Base-by-base conservation (phyloP, 495 filamentous ascomycete species). In the Neurospora africana region DNA sequence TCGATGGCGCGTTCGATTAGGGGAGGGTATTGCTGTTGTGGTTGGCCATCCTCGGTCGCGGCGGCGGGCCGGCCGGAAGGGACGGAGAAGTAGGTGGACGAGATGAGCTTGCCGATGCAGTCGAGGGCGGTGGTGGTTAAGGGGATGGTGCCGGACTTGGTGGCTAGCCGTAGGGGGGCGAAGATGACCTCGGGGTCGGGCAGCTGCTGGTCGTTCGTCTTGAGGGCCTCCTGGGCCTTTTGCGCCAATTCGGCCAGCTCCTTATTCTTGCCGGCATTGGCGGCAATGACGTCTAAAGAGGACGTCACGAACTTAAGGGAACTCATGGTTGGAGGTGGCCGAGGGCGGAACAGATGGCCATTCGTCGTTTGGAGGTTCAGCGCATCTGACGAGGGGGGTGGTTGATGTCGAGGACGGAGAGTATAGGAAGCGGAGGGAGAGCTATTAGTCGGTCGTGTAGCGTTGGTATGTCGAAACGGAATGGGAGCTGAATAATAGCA, bases 1-100 rank as follows among this genome's bases (percentile, higher is more conserved):
- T 99, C 96, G 76, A 99, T 99, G 65, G 96, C 96, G 74, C 94
- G 89, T 80, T 99, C 96, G 79, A 99, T 98, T 78, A 99, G 84
- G 68, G 84, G 81, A 8, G 27, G 53, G 15, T 61, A 61, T 33
- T 61, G 53, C 53, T 85, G 76, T 58, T 86, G 85, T 39, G 84
- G 86, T 72, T 83, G 81, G 68, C 84, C 83, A 76, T 86, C 85
- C 68, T 85, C 83, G 33, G 19, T 72, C 37, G 79, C 73, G 21
- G 47, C 21, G 10, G 7, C 27, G 53, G 27, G 33, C 39, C 82
- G 72, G 74, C 84, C 81, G 68, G 88, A 82, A 39, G 93, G 90
- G 44, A 92, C 87, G 8, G 94, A 93, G 80, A 99, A 98, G 84
- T 97, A 98, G 19, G 95, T 97, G 79, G 96, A 98, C 74, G 95